Conservation (phyloP, 108 stramenopile genomes). For the Cyclotella choctawhatcheeana region DNA sequence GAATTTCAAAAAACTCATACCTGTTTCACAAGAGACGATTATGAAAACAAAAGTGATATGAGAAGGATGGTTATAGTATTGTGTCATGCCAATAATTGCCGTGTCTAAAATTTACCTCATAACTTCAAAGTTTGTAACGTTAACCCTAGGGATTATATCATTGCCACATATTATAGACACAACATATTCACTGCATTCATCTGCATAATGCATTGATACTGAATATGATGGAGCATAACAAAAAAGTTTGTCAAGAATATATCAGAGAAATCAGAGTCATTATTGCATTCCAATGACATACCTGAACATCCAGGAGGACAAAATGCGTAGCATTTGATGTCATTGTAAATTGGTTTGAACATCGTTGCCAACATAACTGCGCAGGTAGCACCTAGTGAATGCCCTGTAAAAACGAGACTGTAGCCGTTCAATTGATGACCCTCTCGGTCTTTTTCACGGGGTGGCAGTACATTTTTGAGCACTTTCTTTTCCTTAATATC, state of each 20-base stretch:
- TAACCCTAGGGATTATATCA: slow-evolving; percentile 31
- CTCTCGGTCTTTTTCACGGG: slow-evolving; percentile 22
- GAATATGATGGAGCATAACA: too few relatives aligned
- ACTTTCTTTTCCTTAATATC: slow-evolving; percentile 16
- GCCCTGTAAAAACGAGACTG: slow-evolving; percentile 52
- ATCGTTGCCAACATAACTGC: slow-evolving; percentile 53
- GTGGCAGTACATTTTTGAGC: slow-evolving; percentile 19
- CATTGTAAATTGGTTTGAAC: slow-evolving; percentile 42
- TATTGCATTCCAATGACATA: too few relatives aligned
- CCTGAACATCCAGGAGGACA: slow-evolving; percentile 36
- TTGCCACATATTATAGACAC: slow-evolving; percentile 29
- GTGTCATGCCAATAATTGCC: too few relatives aligned
- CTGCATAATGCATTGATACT: slow-evolving; percentile 26
- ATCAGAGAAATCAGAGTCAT: too few relatives aligned
- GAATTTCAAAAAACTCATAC: slow-evolving; percentile 17
- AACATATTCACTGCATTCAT: slow-evolving; percentile 32
- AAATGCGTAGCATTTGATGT: slow-evolving; percentile 26
- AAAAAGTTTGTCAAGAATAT: too few relatives aligned
- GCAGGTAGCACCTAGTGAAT: slow-evolving; percentile 58
- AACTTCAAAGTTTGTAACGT: slow-evolving; percentile 16
- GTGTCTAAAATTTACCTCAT: too few relatives aligned
- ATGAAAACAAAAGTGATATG: too few relatives aligned
- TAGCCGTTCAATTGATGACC: too few relatives aligned
- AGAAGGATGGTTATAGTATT: too few relatives aligned
- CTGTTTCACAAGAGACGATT: too few relatives aligned